A percentile compares a stretch with the other conserved stretches of the same genome.
These are phyloP conservation scores for Pelargonium nanum DNA, from an alignment of 345 rosid species.

Conservation along the genomic window DNA sequence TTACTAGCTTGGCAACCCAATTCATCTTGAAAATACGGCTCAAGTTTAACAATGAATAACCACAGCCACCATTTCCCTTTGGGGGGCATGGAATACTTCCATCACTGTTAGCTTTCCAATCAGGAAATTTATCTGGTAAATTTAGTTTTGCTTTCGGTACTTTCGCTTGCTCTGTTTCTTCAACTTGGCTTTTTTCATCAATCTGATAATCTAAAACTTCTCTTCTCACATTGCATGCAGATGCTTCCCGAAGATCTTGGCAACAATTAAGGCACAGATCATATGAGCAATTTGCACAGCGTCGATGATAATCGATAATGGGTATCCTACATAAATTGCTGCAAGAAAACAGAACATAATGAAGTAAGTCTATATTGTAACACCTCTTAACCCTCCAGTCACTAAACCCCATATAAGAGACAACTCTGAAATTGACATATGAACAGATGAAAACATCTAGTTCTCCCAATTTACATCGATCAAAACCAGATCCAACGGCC, in stretches of 20 bases:
- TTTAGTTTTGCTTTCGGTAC: slow-evolving; percentile 29
- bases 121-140: slow-evolving; percentile 50
- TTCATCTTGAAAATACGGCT: slow-evolving; percentile 92
- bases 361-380: neutral
- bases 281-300: slow-evolving; percentile 66
- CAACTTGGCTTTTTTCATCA: slow-evolving; percentile 24
- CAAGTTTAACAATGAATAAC: slow-evolving; percentile 49
- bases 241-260: slow-evolving; percentile 76
- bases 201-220: slow-evolving; percentile 17
- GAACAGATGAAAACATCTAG: neutral
- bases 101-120: slow-evolving; percentile 76
- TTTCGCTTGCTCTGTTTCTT: slow-evolving; percentile 18
- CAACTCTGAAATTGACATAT: neutral
- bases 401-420: slow-evolving; percentile 2
- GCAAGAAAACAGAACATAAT: slow-evolving; percentile 24
- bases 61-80: slow-evolving; percentile 76
- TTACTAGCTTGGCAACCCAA: slow-evolving; percentile 95
- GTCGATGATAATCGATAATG: slow-evolving; percentile 89
- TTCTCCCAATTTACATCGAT: neutral
- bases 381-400: slow-evolving; percentile 1
- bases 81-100: slow-evolving; percentile 93
- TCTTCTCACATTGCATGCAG: slow-evolving; percentile 20
- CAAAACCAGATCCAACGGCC: neutral
- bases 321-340: slow-evolving; percentile 93
- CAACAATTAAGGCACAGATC: slow-evolving; percentile 92